Evolutionary conservation across 371 early-diverging fungal genomes (phyloP).

Genomic region (Lichtheimia corymbifera): DNA sequence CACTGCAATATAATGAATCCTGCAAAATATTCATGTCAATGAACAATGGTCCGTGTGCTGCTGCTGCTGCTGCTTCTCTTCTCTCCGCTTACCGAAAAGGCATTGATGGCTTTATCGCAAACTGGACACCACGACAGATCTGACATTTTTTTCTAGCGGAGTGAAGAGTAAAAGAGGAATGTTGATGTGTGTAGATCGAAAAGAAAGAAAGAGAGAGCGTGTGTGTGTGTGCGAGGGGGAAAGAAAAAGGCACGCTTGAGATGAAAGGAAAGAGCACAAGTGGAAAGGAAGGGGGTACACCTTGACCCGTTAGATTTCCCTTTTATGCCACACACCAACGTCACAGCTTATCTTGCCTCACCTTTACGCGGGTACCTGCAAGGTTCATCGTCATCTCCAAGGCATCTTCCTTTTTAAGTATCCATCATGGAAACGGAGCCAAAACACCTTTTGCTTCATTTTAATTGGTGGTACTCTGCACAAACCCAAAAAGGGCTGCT

Average conservation of each 20-base stretch:
- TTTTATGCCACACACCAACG: constrained; percentile 6
- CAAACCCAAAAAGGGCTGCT: too few species aligned
- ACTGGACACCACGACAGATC: constrained; percentile 25
- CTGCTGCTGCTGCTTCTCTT: neutral
- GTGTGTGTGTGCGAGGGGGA: neutral
- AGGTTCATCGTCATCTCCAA: constrained; percentile 2
- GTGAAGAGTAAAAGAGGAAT: neutral
- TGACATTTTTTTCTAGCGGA: constrained; percentile 13
- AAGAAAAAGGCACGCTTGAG: constrained; percentile 7
- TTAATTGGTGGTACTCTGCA: too few species aligned
- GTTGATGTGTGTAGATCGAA: neutral
- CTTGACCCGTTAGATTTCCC: constrained; percentile 6
- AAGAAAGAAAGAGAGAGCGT: neutral
- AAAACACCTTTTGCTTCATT: too few species aligned
- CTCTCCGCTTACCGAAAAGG: constrained; percentile 20
- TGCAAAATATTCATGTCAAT: constrained; percentile 6
- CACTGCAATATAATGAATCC: constrained; percentile 38
- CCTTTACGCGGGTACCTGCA: constrained; percentile 15
- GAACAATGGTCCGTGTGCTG: neutral
- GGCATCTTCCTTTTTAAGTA: neutral
- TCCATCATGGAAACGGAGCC: neutral
- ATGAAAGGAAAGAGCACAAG: constrained; percentile 4
- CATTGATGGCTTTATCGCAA: constrained; percentile 26
- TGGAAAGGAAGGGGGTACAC: neutral
- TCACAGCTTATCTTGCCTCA: constrained; percentile 1